Percentiles rank a stretch among this genome's conserved stretches.
These are phyloP conservation scores for Aspergillus quadrilineatus DNA, from an alignment of 2,329 filamentous ascomycete genomes.

Conservation along the genomic window DNA sequence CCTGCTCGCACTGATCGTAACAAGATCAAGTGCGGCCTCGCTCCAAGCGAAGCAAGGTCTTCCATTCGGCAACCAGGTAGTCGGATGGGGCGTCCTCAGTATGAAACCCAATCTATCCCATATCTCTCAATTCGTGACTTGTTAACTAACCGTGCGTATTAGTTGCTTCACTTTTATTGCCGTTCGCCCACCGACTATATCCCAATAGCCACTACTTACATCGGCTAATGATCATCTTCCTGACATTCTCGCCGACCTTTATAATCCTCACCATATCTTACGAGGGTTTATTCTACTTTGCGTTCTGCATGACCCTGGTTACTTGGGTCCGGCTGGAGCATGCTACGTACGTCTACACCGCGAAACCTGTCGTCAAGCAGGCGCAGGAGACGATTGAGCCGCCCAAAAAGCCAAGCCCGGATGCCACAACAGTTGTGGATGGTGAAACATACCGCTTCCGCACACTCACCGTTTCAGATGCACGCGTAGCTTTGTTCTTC, in stretches of 20 bases:
- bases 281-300: constrained; percentile 92
- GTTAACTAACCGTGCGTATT: constrained; percentile 32
- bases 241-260: constrained; percentile 89
- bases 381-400: constrained; percentile 26
- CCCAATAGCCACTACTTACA: constrained; percentile 88
- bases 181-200: constrained; percentile 75
- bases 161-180: constrained; percentile 74
- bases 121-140: background rate
- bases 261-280: constrained; percentile 97
- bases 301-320: constrained; percentile 77
- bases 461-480: constrained; percentile 75
- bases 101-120: constrained; percentile 32
- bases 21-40: constrained; percentile 78
- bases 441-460: constrained; percentile 52
- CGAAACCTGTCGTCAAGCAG: constrained; percentile 20
- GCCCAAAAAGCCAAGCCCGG: constrained; percentile 23
- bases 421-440: constrained; percentile 36
- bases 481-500: constrained; percentile 89
- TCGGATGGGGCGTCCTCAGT: constrained; percentile 80
- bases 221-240: constrained; percentile 81
- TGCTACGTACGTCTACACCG: constrained; percentile 57
- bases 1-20: constrained; percentile 78
- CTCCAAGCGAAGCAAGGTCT: constrained; percentile 82
- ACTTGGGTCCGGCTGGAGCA: constrained; percentile 93
- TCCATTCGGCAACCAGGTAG: constrained; percentile 80